Base-by-base conservation (phyloP, 805 yeast species). In the Cyberlindnera euphorbiiphila region DNA sequence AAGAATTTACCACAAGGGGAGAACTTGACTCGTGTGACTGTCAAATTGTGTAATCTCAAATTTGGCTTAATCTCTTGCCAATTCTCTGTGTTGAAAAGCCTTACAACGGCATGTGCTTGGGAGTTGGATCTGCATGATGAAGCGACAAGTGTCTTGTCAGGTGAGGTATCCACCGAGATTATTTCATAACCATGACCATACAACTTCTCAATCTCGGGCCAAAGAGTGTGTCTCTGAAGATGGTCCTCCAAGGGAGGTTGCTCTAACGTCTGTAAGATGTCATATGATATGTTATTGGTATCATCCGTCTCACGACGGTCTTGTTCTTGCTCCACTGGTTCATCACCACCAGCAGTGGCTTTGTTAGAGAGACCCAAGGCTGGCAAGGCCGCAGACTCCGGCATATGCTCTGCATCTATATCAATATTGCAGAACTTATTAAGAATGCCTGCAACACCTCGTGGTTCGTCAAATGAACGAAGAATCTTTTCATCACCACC, bases 101-200 rank as follows among this genome's bases (percentile, higher is more conserved):
- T 71, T 18, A 93, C 73, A 11, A 81, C 93, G 0, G 97, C 95
- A 61, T 93, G 97, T 43, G 77, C 77, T 13, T 76, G 74, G 7
- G 78, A 75, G 59, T 91, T 91, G 4, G 98, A 88, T 43, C 81
- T 74, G 66, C 97, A 91, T n/a, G 97, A 85, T 8, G 95, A 78
- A 3, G 96, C 96, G 29, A 93, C 70, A 18, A 82, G 57, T 25
- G 63, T 57, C 11, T 76, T 72, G 50, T 74, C 78, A 5, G 81
- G 77, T 8, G 87, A 76, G 2, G 79, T 72, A 36, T 85, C 95
- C 26, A 88, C 71, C 30, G 91, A 73, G 0, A 87, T 77, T 25
- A 89, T 78, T 58, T 94, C 99, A 61, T 87, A 94, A 8, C 99
- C 99, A 59, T 93, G 99, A 0, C 99, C 99, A 54, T 93, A 93